These are phyloP conservation scores for Xerocomus brunneocitrinus DNA, from an alignment of 768 basidiomycete species.

Conservation along the genomic window DNA sequence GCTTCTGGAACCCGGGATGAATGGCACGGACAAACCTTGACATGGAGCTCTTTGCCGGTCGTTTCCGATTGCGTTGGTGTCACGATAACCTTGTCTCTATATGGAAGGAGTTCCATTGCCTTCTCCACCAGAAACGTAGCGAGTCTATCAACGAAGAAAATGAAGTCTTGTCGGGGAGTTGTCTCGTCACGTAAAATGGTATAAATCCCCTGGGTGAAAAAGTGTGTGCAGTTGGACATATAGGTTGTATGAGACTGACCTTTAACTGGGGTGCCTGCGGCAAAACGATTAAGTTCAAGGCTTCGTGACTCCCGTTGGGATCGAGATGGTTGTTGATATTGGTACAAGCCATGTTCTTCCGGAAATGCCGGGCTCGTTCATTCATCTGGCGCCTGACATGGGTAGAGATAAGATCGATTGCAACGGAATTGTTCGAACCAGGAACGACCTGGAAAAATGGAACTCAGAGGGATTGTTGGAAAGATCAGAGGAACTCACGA, in stretches of 20 bases:
- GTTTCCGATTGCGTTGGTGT: conserved; percentile 62
- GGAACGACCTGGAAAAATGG: conserved; percentile 78
- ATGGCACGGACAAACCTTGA: conserved; percentile 40
- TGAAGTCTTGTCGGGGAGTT: conserved; percentile 80
- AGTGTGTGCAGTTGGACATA: neutral
- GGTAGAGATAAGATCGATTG: conserved; percentile 89
- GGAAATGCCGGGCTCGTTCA: conserved; percentile 69
- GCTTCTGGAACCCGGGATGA: neutral
- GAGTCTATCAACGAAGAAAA: conserved; percentile 87
- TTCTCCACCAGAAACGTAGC: conserved; percentile 81
- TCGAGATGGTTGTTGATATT: conserved; percentile 34
- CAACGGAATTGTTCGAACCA: conserved; percentile 82
- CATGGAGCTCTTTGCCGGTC: conserved; percentile 58
- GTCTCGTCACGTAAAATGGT: conserved; percentile 74
- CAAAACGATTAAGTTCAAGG: conserved; percentile 58
- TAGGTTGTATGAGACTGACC: conserved; percentile 39
- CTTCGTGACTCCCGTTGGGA: conserved; percentile 37
- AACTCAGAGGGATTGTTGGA: neutral
- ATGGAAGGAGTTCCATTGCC: conserved; percentile 81
- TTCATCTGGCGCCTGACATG: conserved; percentile 84
- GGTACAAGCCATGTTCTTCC: conserved; percentile 64
- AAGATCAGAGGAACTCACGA: conserved; percentile 43
- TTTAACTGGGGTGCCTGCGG: conserved; percentile 76
- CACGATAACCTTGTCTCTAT: conserved; percentile 49
- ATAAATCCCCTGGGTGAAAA: conserved; percentile 67